Conservation (phyloP, 768 basidiomycete species). For the Pleurotus djamor region DNA sequence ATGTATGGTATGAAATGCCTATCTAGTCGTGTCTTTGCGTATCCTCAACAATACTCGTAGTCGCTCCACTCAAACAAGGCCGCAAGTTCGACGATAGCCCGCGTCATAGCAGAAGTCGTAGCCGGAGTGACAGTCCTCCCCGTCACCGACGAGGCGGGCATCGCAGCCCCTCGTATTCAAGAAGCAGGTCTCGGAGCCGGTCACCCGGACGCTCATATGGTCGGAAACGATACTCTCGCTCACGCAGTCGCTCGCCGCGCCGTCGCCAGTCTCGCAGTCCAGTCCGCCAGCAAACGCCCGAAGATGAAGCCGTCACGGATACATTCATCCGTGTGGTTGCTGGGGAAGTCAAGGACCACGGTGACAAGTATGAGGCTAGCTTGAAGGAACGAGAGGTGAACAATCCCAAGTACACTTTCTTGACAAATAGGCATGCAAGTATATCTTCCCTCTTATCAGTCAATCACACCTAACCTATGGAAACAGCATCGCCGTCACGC, state of each 20-base stretch:
- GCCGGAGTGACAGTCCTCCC: conserved; percentile 38
- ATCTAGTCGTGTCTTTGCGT: neutral
- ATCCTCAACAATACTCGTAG: conserved; percentile 8
- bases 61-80: conserved; percentile 14
- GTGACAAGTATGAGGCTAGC: conserved; percentile 68
- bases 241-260: conserved; percentile 46
- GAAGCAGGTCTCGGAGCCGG: conserved; percentile 35
- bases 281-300: conserved; percentile 40
- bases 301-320: conserved; percentile 73
- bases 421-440: conserved; percentile 57
- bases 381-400: conserved; percentile 74
- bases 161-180: conserved; percentile 50
- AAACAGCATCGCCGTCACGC: conserved; percentile 68
- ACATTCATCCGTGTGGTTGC: conserved; percentile 88
- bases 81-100: conserved; percentile 24
- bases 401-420: conserved; percentile 83
- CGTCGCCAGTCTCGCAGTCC: conserved; percentile 49
- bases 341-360: conserved; percentile 80
- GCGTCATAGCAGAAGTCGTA: conserved; percentile 37
- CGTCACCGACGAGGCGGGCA: conserved; percentile 34
- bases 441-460: conserved; percentile 2
- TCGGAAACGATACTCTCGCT: conserved; percentile 29
- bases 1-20: conserved; percentile 64
- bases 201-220: conserved; percentile 29
- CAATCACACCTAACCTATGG: neutral